Conservation (phyloP, 305 asterid genomes). For the Rubia occidens region DNA sequence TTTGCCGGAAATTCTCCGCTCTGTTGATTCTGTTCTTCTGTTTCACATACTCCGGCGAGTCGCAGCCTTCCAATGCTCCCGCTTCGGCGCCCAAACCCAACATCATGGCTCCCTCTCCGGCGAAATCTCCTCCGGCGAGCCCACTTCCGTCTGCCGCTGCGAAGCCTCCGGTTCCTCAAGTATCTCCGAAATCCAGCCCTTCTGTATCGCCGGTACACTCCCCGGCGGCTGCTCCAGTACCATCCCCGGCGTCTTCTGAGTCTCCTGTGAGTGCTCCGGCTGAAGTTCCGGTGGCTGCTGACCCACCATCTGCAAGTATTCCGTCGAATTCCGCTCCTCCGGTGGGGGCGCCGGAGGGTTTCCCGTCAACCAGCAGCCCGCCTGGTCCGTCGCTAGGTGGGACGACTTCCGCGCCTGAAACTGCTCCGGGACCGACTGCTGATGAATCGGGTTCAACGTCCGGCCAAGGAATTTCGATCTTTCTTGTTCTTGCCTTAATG, state of each 20-base stretch:
- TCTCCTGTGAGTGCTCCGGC: slow-evolving; percentile 41
- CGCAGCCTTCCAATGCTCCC: slow-evolving; percentile 44
- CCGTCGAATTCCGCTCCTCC: slow-evolving; percentile 48
- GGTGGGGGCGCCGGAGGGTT: slow-evolving; percentile 29
- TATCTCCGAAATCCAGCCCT: slow-evolving; percentile 42
- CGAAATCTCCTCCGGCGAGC: slow-evolving; percentile 28
- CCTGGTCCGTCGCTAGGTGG: slow-evolving; percentile 28
- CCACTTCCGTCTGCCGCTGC: slow-evolving; percentile 38
- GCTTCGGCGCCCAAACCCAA: slow-evolving; percentile 34
- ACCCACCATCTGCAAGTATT: slow-evolving; percentile 21
- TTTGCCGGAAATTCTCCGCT: slow-evolving; percentile 19
- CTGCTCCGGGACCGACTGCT: slow-evolving; percentile 41
- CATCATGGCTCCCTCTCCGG: slow-evolving; percentile 17
- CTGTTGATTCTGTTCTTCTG: slow-evolving; percentile 26
- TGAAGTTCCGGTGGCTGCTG: slow-evolving; percentile 27
- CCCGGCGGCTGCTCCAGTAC: slow-evolving; percentile 20
- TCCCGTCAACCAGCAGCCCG: slow-evolving; percentile 37
- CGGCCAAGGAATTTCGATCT: slow-evolving; percentile 15
- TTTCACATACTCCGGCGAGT: slow-evolving; percentile 30
- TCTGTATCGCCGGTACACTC: slow-evolving; percentile 37
- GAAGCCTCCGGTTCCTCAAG: slow-evolving; percentile 36
- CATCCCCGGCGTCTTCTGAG: slow-evolving; percentile 21
- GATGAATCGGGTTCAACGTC: slow-evolving; percentile 36
- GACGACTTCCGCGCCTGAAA: slow-evolving; percentile 37
- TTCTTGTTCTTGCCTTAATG: slow-evolving; percentile 35